phyloP scores from a whole-genome alignment of 306 rosid genomes.

The Pachyrhizus erosus region DNA sequence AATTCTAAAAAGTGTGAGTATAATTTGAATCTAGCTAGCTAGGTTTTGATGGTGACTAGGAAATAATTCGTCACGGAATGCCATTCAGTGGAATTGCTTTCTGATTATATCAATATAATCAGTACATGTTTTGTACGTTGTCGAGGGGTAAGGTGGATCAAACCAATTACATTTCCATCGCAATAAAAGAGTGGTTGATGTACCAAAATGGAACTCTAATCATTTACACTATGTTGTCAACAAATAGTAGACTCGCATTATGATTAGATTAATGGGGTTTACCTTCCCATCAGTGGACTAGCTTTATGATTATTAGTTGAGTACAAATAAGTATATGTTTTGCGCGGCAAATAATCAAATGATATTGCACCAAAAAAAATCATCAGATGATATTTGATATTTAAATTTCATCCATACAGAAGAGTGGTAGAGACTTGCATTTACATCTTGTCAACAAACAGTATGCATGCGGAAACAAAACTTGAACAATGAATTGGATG shows the following conservation, averaged over 20 bases:
- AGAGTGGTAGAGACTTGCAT: too few relatives aligned
- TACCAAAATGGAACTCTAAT: not conserved
- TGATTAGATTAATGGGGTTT: not conserved
- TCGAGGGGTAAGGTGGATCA: not conserved
- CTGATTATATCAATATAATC: not conserved
- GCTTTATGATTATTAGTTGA: not conserved
- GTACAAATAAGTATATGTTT: not conserved
- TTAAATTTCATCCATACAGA: too few relatives aligned
- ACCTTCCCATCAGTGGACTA: not conserved
- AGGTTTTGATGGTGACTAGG: constrained; percentile 10
- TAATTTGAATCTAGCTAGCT: not conserved
- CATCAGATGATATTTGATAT: not conserved
- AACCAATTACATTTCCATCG: not conserved
- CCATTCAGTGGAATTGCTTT: not conserved
- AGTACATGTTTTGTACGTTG: not conserved
- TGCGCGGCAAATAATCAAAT: not conserved
- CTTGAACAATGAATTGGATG: not conserved
- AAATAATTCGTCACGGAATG: constrained; percentile 6
- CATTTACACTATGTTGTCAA: constrained; percentile 11
- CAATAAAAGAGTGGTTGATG: not conserved
- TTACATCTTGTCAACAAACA: too few relatives aligned
- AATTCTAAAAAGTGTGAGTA: not conserved
- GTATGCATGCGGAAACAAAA: not conserved
- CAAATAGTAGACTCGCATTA: not conserved
- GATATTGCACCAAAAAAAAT: not conserved